These are phyloP conservation scores for Insectozyma bohioensis DNA, from an alignment of 1,139 yeast genomes.

Conservation along the genomic window DNA sequence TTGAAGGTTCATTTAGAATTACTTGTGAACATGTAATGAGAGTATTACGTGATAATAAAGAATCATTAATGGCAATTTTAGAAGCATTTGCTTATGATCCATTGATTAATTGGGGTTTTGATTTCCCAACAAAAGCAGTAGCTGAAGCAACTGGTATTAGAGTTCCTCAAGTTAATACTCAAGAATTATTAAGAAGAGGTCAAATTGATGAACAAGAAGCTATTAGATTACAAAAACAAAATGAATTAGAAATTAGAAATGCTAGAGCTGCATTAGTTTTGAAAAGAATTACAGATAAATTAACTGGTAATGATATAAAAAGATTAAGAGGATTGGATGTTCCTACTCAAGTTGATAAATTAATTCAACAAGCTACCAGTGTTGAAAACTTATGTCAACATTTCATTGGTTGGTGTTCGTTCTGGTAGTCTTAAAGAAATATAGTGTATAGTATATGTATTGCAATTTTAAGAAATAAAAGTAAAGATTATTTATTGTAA, in stretches of 20 bases:
- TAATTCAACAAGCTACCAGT: slow-evolving; percentile 95
- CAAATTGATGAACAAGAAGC: slow-evolving; percentile 79
- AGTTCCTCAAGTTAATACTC: slow-evolving; percentile 63
- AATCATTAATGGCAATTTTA: slow-evolving; percentile 94
- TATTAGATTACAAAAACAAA: slow-evolving; percentile 64
- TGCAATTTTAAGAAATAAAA: no score
- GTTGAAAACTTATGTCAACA: slow-evolving; percentile 96
- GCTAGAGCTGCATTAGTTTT: slow-evolving; percentile 91
- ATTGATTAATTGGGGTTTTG: slow-evolving; percentile 97
- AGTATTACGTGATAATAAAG: slow-evolving; percentile 88
- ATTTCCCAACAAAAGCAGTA: slow-evolving; percentile 78
- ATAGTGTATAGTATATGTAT: not conserved
- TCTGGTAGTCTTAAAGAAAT: slow-evolving; percentile 70
- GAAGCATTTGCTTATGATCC: slow-evolving; percentile 99
- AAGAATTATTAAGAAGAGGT: slow-evolving; percentile 68
- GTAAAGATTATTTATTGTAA: no score
- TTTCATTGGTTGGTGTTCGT: slow-evolving; percentile 98
- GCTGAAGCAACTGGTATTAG: slow-evolving; percentile 72
- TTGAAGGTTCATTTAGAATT: slow-evolving; percentile 94
- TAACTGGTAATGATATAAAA: slow-evolving; percentile 91
- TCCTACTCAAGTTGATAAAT: slow-evolving; percentile 87
- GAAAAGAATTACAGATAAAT: slow-evolving; percentile 85
- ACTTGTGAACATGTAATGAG: slow-evolving; percentile 98
- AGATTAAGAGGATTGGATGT: slow-evolving; percentile 71
- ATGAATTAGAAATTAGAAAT: slow-evolving; percentile 77